These are phyloP conservation scores for Pseudocercospora pini-densiflorae DNA, from an alignment of 2,329 filamentous ascomycete species.

Conservation along the genomic window DNA sequence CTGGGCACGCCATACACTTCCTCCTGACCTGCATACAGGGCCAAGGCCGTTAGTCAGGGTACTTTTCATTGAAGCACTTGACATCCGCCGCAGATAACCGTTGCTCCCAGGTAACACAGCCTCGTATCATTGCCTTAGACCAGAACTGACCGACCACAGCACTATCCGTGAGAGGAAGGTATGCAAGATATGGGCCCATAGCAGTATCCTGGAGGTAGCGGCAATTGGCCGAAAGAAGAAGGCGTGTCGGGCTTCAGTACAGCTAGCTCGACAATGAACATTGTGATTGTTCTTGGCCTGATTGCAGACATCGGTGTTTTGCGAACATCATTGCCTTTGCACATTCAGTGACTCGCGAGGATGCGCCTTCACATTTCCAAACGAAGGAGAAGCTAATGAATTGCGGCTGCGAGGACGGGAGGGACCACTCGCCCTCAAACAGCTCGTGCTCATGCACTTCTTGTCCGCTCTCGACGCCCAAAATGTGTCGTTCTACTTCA, in stretches of 20 bases:
- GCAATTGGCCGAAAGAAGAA: neutral
- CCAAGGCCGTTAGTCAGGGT: neutral
- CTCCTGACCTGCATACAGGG: neutral
- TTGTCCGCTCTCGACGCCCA: too few species aligned
- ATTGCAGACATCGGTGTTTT: too few species aligned
- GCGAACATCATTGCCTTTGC: too few species aligned
- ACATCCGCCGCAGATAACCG: neutral
- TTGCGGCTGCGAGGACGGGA: too few species aligned
- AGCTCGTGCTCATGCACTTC: too few species aligned
- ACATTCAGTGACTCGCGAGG: too few species aligned
- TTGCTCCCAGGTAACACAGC: neutral
- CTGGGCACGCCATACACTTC: neutral
- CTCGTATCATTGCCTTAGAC: neutral
- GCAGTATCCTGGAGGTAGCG: neutral
- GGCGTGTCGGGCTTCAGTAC: neutral
- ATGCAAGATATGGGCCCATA: neutral
- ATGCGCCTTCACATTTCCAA: too few species aligned
- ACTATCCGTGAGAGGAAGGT: constrained; percentile 3
- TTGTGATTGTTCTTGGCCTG: neutral
- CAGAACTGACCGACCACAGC: neutral
- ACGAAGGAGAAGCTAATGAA: too few species aligned
- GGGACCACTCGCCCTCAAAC: too few species aligned
- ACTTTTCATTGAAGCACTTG: neutral
- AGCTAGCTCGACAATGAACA: neutral
- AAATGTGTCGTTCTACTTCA: too few species aligned